Conservation (phyloP, 75 land plant genomes). For the Sequoiadendron giganteum region DNA sequence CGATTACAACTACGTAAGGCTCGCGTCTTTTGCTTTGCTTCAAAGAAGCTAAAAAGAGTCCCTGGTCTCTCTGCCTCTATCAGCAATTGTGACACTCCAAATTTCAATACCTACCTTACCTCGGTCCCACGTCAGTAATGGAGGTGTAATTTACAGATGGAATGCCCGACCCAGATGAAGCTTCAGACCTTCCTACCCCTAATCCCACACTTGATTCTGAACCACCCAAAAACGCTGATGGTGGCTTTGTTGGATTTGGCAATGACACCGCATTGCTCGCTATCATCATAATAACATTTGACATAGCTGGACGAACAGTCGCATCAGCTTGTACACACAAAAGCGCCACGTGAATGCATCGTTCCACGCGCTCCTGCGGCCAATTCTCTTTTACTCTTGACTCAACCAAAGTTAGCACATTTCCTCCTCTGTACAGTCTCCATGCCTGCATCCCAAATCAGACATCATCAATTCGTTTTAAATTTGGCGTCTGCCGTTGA, state of each 20-base stretch:
- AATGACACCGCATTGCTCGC: slow-evolving; percentile 18
- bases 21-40: too few species aligned
- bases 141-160: neutral
- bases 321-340: slow-evolving; percentile 45
- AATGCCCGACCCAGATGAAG: neutral
- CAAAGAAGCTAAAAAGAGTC: too few species aligned
- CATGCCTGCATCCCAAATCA: neutral
- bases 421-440: neutral
- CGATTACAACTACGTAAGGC: too few species aligned
- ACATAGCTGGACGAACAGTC: slow-evolving; percentile 32
- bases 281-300: slow-evolving; percentile 28
- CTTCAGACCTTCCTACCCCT: neutral
- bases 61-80: too few species aligned
- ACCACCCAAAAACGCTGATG: too few species aligned
- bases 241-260: neutral
- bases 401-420: neutral
- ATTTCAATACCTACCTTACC: neutral
- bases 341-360: slow-evolving; percentile 40
- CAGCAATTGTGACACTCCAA: too few species aligned
- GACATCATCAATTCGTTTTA: too few species aligned
- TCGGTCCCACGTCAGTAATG: neutral
- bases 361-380: slow-evolving; percentile 1
- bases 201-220: too few species aligned
- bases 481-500: neutral
- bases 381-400: neutral